Base-by-base conservation (phyloP, 768 basidiomycete genomes). In the Dictyophora rubrovolvata region DNA sequence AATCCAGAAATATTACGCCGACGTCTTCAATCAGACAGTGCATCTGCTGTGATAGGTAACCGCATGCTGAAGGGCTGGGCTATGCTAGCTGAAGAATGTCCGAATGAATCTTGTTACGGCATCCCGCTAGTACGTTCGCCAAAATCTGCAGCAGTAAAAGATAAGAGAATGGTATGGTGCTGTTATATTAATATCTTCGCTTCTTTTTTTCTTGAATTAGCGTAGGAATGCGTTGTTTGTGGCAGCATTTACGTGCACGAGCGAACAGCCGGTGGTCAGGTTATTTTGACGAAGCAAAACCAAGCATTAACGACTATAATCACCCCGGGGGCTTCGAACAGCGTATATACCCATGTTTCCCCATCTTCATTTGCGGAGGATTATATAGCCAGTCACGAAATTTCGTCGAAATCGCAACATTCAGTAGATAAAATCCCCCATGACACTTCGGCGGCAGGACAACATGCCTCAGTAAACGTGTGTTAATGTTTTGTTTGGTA, bases 71-170 rank as follows among this genome's bases (percentile, higher is more conserved):
- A 82, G 65, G 91, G 87, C 46, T 93, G 89, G 88, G 83, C 91
- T 0, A 89, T 93, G 87, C 75, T 93, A n/a, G 88, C 78, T 21
- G 89, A 93, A 37, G 89, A 91, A 71, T 93, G 92, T 66, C 81
- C 82, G 0, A 86, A 81, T 64, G 63, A 67, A 4, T 68, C 71
- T 21, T 93, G 92, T 66, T 85, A 82, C 69, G 89, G 89, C 12
- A 75, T 92, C 6, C 92, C 91, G n/a, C 80, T 93, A 14, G 85
- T 93, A 60, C 75, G 89, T 53, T 86, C 86, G 42, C 87, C 89
- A 5, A 63, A 74, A 16, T 79, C 80, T 5, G 76, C 76, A 17
- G 79, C 76, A 12, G 48, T 47, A 61, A 81, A 80, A 64, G 80
- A 86, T 71, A 82, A 82, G 18, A 75, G 79, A 61, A 89, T 85